Evolutionary conservation across 1,139 yeast genomes (phyloP), one percentile per base, ranked within the genome.

Genomic region (Zygoascus hellenicus): DNA sequence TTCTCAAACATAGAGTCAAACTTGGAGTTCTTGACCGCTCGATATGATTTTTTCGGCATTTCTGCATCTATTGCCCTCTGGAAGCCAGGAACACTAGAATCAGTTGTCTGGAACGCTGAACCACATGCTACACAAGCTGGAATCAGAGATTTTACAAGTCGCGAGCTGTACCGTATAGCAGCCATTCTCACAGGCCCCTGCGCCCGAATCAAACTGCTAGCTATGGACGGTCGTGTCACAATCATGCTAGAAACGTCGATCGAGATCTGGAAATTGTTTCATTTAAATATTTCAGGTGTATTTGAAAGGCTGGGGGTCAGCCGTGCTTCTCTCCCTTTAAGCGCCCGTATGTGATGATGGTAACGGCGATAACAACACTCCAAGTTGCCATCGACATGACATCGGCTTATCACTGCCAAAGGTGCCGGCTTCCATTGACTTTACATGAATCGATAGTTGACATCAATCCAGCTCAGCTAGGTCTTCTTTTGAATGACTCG

Each of bases 351-450:
- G 26, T 7, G 26, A 22, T 22, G 26, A 22, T 22, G 26, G 26
- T 22, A 22, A 22, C 26, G 26, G 26, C 26, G 26, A 22, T 22
- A 22, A 22, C 26, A 22, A 22, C 26, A 22, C 26, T 22, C 26
- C 26, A 22, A 22, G 26, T 22, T 22, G 33, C 33, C 14, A 31
- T 31, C 33, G 33, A 11, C 33, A 31, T 31, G n/a, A 9, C 33
- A 31, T 34, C 38, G 38, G 22, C 32, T 19, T 41, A 41, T 33
- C 46, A 43, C 31, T 81, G 89, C 60, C 83, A 80, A 58, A 68
- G 78, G 49, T 81, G 89, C 59, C 73, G 78, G 45, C 65, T 80
- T 31, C 84, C 87, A 2, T 56, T 81, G 43, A 66, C 69, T 19
- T 67, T 81, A 11, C 84, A 80, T 56, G 72, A 72, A 28, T 77